Percentiles rank a stretch among this genome's conserved stretches.
Conservation (phyloP, 257 asterid species). For the Petunia secreta region DNA sequence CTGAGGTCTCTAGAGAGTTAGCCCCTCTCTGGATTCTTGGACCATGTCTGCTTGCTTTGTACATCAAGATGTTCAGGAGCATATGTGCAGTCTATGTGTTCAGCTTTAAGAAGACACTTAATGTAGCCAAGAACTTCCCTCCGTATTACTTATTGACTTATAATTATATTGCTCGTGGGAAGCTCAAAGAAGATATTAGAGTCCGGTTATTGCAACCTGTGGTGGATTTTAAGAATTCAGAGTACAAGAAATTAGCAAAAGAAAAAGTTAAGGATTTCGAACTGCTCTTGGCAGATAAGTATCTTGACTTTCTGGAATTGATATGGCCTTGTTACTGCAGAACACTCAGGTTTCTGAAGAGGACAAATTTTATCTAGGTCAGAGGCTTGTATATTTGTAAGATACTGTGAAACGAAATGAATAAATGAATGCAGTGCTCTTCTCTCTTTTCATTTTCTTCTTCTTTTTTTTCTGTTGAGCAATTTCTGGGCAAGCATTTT, state of each 20-base stretch:
- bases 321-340: slow-evolving; percentile 82
- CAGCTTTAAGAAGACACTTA: slow-evolving; percentile 63
- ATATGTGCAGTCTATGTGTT: slow-evolving; percentile 60
- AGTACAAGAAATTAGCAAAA: slow-evolving; percentile 45
- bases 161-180: slow-evolving; percentile 47
- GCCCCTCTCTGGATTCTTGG: slow-evolving; percentile 85
- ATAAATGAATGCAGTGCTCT: no score
- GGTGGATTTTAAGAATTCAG: slow-evolving; percentile 46
- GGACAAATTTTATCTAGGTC: slow-evolving; percentile 65
- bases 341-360: slow-evolving; percentile 74
- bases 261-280: slow-evolving; percentile 51
- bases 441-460: no score
- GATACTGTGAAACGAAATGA: slow-evolving; percentile 8
- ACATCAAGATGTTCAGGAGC: slow-evolving; percentile 58
- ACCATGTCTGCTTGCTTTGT: slow-evolving; percentile 60
- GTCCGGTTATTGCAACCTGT: slow-evolving; percentile 49
- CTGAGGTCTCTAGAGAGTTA: slow-evolving; percentile 69
- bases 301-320: slow-evolving; percentile 64
- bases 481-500: no score
- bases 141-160: slow-evolving; percentile 40
- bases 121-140: slow-evolving; percentile 56
- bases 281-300: slow-evolving; percentile 53
- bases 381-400: slow-evolving; percentile 11
- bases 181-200: slow-evolving; percentile 53
- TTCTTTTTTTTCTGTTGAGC: no score